Evolutionary conservation across 257 asterid species (phyloP), one percentile per base, ranked within the genome.

Genomic region (Apocynum venetum): DNA sequence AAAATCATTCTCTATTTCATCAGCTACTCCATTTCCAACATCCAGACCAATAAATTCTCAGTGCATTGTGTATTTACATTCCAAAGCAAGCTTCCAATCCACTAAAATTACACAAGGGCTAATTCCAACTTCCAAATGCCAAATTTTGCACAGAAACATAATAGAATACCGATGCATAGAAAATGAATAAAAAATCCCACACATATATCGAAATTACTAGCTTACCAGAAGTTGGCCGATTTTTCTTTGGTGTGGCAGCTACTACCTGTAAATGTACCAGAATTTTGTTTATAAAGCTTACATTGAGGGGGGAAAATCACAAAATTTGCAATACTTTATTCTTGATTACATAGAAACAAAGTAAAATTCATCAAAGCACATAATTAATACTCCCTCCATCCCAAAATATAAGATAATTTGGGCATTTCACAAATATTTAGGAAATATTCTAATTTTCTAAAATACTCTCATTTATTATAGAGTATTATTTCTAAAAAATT

Each of bases 171-270:
- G 17, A 14, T 6, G 0, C 56, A 3, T 52, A 59, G 25, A 35
- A 61, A 47, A 49, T 44, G 15, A 15, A 41, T 7, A 9, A 65
- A 38, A 38, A 5, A 38, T 65, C 25, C 25, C 60, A 44, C 56
- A 48, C 36, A 51, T 17, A 1, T 53, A 43, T 13, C 12, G 38
- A n/a, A 55, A 74, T 8, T 43, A 60, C 36, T 48, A 57, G 2
- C 59, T 85, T 85, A 92, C 97, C 93, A 71, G 88, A 81, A n/a
- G 96, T 85, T 35, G 84, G 90, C 72, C 94, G 84, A 71, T 78
- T 77, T 83, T 87, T 89, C 91, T 87, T 94, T 40, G 91, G 88
- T 13, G 94, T 82, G 80, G 86, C 88, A 65, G 90, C 90, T 71
- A 93, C 97, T 35, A 83, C 92, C 97, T 90, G 63, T 52, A 51